These are phyloP conservation scores for Populus hybrid DNA, from an alignment of 441 rosid genomes.

Conservation along the genomic window DNA sequence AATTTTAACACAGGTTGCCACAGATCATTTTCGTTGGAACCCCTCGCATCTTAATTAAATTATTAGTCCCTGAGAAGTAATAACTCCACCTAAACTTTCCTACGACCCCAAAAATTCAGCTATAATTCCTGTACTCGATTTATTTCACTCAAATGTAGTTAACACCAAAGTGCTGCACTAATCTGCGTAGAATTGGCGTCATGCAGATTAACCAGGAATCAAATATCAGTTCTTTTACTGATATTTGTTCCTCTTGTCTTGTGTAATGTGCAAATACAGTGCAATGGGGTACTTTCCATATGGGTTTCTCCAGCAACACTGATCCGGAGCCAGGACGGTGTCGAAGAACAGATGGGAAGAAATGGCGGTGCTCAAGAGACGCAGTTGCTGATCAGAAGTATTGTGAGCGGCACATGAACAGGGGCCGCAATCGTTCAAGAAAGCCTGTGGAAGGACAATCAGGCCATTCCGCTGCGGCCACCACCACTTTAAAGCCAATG, in stretches of 20 bases:
- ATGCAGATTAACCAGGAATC: background rate
- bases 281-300: conserved; percentile 76
- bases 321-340: conserved; percentile 97
- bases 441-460: conserved; percentile 99
- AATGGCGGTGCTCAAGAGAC: conserved; percentile 92
- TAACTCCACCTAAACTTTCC: background rate
- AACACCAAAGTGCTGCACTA: background rate
- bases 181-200: background rate
- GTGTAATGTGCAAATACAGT: conserved; percentile 28
- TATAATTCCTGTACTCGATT: background rate
- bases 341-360: conserved; percentile 93
- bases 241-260: background rate
- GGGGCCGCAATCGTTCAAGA: conserved; percentile 99
- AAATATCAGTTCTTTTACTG: background rate
- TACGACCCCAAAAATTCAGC: background rate
- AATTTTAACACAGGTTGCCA: background rate
- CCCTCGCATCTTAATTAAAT: background rate
- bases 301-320: conserved; percentile 60
- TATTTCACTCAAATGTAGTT: background rate
- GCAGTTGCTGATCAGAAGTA: conserved; percentile 89
- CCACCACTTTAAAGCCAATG: conserved; percentile 33
- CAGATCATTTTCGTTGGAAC: no score
- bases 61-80: background rate
- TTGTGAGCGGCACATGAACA: conserved; percentile 85
- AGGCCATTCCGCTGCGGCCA: conserved; percentile 47